Evolutionary conservation across 257 asterid species (phyloP).

Genomic region (Lycium ferocissimum): DNA sequence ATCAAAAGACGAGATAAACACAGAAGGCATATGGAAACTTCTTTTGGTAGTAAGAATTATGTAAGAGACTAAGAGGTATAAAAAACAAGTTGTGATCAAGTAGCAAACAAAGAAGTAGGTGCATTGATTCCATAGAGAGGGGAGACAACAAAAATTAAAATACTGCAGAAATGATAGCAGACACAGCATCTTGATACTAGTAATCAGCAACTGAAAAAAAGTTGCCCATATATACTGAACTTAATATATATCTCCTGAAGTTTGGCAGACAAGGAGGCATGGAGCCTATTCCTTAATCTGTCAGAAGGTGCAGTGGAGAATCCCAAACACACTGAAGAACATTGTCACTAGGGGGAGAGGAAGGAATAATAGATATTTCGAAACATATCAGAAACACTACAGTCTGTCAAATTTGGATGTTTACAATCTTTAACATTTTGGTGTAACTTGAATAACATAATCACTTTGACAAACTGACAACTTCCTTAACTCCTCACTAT

Average conservation of each 20-base stretch:
- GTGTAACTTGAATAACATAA: background rate
- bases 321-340: constrained; percentile 14
- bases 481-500: no score
- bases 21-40: constrained; percentile 29
- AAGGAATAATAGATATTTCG: background rate
- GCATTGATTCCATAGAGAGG: constrained; percentile 12
- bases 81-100: constrained; percentile 15
- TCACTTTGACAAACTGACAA: background rate
- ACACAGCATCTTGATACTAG: background rate
- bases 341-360: background rate
- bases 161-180: background rate
- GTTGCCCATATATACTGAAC: background rate
- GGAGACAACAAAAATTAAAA: background rate
- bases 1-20: constrained; percentile 24
- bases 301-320: constrained; percentile 11
- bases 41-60: background rate
- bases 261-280: constrained; percentile 14
- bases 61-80: constrained; percentile 27
- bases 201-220: constrained; percentile 13
- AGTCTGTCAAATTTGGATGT: constrained; percentile 3
- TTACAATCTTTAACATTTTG: background rate
- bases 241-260: background rate
- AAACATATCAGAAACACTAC: background rate
- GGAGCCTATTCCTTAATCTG: constrained; percentile 15
- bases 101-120: constrained; percentile 13